Evolutionary conservation across 352 stramenopile species (phyloP).

Genomic region (Phytopythium montanum): DNA sequence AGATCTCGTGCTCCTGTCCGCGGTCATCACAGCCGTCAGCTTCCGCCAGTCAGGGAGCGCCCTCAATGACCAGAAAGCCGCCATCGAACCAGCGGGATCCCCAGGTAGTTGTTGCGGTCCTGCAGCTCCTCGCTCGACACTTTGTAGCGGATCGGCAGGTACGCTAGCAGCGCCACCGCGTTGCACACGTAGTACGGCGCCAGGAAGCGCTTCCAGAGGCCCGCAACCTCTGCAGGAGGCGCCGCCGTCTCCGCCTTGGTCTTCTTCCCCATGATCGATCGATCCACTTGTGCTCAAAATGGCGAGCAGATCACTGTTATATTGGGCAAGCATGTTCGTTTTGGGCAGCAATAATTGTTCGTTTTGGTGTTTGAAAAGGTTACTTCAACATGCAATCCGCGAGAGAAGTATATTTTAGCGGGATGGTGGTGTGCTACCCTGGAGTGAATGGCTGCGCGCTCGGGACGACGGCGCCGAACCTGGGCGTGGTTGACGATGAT

Average conservation of each 20-base stretch:
- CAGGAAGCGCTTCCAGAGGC: slow-evolving; percentile 48
- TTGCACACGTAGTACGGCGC: slow-evolving; percentile 76
- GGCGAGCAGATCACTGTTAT: too few relatives aligned
- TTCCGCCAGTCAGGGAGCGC: too few relatives aligned
- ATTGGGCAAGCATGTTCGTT: too few relatives aligned
- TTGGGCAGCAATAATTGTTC: too few relatives aligned
- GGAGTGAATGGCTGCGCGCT: not conserved
- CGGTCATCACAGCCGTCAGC: not conserved
- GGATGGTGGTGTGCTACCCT: too few relatives aligned
- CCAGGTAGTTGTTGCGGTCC: slow-evolving; percentile 58
- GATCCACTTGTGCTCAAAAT: too few relatives aligned
- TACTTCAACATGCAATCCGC: not conserved
- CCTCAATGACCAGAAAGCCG: too few relatives aligned
- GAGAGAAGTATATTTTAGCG: too few relatives aligned
- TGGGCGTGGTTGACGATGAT: not conserved
- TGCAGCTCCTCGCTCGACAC: slow-evolving; percentile 35
- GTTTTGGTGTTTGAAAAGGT: too few relatives aligned
- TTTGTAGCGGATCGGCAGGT: slow-evolving; percentile 41
- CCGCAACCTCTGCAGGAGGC: not conserved
- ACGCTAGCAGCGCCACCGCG: slow-evolving; percentile 45
- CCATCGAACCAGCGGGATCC: slow-evolving; percentile 39
- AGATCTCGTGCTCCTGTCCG: slow-evolving; percentile 63
- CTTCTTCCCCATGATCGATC: not conserved
- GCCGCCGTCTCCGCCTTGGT: not conserved
- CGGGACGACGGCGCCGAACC: not conserved